These are phyloP conservation scores for Ophiostoma quercus DNA, from an alignment of 2,329 filamentous ascomycete genomes.

Conservation along the genomic window DNA sequence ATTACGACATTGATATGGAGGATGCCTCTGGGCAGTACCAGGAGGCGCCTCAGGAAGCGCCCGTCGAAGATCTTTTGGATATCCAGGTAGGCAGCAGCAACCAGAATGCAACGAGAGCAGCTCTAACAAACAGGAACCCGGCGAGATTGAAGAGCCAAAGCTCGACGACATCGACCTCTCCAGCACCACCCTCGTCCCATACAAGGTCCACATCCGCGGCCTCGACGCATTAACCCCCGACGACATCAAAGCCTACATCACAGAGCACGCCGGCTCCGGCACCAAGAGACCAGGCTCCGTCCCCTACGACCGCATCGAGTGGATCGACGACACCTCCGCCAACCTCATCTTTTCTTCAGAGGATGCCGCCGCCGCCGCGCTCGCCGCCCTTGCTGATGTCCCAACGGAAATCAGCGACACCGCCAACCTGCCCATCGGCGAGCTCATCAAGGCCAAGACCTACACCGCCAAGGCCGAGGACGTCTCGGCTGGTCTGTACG, in stretches of 20 bases:
- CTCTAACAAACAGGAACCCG: constrained; percentile 34
- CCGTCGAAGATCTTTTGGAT: constrained; percentile 33
- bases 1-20: constrained; percentile 68
- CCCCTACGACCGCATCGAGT: constrained; percentile 65
- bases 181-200: constrained; percentile 35
- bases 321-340: constrained; percentile 89
- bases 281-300: constrained; percentile 37
- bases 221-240: constrained; percentile 75
- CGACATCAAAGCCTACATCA: constrained; percentile 71
- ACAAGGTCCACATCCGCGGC: constrained; percentile 79
- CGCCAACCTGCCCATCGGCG: constrained; percentile 53
- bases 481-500: constrained; percentile 61
- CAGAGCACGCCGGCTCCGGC: constrained; percentile 56
- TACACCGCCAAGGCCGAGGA: constrained; percentile 63
- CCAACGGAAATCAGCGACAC: constrained; percentile 32
- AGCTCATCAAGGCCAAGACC: constrained; percentile 64
- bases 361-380: constrained; percentile 48
- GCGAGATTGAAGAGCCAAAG: constrained; percentile 35
- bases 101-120: not conserved
- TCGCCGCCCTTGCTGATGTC: constrained; percentile 47
- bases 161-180: constrained; percentile 8
- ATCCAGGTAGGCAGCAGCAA: constrained; percentile 24
- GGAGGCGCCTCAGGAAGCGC: constrained; percentile 25
- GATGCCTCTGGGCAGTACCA: constrained; percentile 41
- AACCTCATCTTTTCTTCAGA: constrained; percentile 72